Evolutionary conservation across 148 eudicot genomes (phyloP).

Genomic region (Hydrangea macrophylla): DNA sequence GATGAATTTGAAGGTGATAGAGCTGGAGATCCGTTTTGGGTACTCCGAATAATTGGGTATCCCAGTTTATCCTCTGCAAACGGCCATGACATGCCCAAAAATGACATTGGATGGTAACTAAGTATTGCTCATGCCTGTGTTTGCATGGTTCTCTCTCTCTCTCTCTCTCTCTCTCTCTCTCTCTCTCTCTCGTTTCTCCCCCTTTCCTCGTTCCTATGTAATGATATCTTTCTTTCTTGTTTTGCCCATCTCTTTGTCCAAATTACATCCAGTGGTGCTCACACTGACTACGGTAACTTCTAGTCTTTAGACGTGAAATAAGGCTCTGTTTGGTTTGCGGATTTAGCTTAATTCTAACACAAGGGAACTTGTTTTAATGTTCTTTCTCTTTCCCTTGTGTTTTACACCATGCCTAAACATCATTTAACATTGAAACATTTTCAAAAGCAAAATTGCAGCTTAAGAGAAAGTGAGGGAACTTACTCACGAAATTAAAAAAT

Average conservation of each 20-base stretch:
- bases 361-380: no score
- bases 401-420: no score
- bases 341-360: no score
- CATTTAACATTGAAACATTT: no score
- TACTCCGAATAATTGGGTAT: constrained; percentile 83
- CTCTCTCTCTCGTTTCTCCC: background rate
- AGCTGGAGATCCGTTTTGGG: constrained; percentile 98
- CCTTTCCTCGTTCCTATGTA: constrained; percentile 13
- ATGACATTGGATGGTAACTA: constrained; percentile 75
- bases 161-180: no score
- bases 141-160: no score
- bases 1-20: constrained; percentile 66
- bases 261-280: constrained; percentile 74
- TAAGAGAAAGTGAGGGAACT: no score
- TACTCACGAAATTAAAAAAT: no score
- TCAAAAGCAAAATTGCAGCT: no score
- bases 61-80: constrained; percentile 47
- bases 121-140: constrained; percentile 8
- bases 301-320: constrained; percentile 2
- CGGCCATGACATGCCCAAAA: constrained; percentile 37
- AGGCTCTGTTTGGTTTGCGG: no score
- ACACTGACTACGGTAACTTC: constrained; percentile 86
- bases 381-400: no score
- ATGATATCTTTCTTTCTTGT: constrained; percentile 6
- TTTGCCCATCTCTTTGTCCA: constrained; percentile 17